Percentiles rank a stretch among this genome's conserved stretches.
Conservation (phyloP, 2,329 filamentous ascomycete genomes). For the Aspergillus jensenii region DNA sequence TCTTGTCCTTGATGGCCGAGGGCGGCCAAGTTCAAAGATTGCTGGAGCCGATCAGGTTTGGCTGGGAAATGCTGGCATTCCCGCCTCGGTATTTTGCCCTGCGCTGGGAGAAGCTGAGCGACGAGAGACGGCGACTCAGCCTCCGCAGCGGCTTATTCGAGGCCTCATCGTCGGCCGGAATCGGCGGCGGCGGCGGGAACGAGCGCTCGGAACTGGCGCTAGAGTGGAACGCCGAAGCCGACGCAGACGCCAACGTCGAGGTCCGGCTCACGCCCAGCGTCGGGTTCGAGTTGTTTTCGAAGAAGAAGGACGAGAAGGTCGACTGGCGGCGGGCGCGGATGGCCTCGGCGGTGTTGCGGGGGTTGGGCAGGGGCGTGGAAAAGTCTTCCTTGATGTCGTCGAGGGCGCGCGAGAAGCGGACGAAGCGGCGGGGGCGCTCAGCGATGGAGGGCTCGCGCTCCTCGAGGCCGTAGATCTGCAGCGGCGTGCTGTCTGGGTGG, state of each 20-base stretch:
- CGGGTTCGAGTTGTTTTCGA: constrained; percentile 4
- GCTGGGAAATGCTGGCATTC: constrained; percentile 31
- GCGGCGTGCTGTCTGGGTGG: constrained; percentile 29
- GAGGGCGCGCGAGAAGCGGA: constrained; percentile 36
- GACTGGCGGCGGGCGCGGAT: constrained; percentile 27
- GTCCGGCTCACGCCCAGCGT: background rate
- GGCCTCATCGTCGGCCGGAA: constrained; percentile 15
- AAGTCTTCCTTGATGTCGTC: constrained; percentile 38
- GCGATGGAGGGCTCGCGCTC: constrained; percentile 33
- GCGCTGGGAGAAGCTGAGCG: constrained; percentile 25
- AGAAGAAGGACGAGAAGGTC: constrained; percentile 20
- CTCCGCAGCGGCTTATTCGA: constrained; percentile 23
- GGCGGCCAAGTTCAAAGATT: constrained; percentile 9
- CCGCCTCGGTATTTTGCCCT: constrained; percentile 13
- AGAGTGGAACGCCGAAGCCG: constrained; percentile 6
- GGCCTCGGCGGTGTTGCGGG: constrained; percentile 22
- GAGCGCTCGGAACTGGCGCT: background rate
- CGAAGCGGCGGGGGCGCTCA: constrained; percentile 28
- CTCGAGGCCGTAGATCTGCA: constrained; percentile 35
- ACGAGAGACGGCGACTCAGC: constrained; percentile 27
- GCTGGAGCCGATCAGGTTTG: constrained; percentile 35
- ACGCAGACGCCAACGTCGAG: background rate
- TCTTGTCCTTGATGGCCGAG: background rate
- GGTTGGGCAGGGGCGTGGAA: constrained; percentile 23
- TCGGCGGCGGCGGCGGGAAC: constrained; percentile 6